Evolutionary conservation across 805 yeast species (phyloP).

Genomic region (Pichia cephalocereana): DNA sequence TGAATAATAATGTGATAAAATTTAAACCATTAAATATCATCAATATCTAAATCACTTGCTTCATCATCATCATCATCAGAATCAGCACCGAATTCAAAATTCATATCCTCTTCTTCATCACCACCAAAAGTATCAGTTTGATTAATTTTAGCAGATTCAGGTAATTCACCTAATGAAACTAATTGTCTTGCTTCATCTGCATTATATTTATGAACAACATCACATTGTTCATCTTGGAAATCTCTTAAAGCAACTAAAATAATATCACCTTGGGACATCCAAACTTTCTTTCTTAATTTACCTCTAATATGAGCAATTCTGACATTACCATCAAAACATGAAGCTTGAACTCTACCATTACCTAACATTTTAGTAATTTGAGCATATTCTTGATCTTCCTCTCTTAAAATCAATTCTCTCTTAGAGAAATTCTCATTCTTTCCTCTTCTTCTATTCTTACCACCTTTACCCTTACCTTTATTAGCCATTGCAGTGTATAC

Average conservation of each 20-base stretch:
- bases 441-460: conserved; percentile 96
- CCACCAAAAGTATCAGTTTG: conserved; percentile 96
- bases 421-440: conserved; percentile 91
- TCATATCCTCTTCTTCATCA: conserved; percentile 95
- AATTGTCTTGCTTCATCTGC: conserved; percentile 97
- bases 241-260: conserved; percentile 94
- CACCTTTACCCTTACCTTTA: conserved; percentile 47
- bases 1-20: background rate
- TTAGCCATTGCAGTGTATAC: conserved; percentile 28
- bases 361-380: conserved; percentile 98
- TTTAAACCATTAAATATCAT: conserved; percentile 61
- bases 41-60: conserved; percentile 71
- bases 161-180: conserved; percentile 93
- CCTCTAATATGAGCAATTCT: conserved; percentile 99
- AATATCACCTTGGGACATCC: conserved; percentile 99
- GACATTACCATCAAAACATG: conserved; percentile 88
- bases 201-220: conserved; percentile 92
- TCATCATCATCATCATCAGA: conserved; percentile 65
- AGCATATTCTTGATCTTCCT: conserved; percentile 98
- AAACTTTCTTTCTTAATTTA: conserved; percentile 96
- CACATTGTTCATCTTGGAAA: conserved; percentile 97
- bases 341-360: conserved; percentile 92
- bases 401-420: conserved; percentile 86
- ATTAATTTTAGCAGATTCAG: conserved; percentile 93
- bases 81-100: conserved; percentile 95